These are phyloP conservation scores for Sarcomyxa edulis DNA, from an alignment of 768 basidiomycete species.

Conservation along the genomic window DNA sequence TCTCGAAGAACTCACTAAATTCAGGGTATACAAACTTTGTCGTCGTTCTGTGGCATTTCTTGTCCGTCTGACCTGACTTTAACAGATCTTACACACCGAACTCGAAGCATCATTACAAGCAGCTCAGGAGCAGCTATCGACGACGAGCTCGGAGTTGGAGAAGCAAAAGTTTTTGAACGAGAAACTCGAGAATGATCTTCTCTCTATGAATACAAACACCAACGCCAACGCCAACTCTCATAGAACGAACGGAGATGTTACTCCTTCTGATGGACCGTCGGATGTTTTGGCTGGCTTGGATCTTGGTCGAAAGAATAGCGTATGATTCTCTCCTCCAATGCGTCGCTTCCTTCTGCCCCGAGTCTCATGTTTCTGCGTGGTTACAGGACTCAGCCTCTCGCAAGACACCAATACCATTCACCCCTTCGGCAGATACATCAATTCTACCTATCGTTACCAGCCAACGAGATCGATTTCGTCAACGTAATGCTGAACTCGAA, in stretches of 20 bases:
- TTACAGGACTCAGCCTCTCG: constrained; percentile 32
- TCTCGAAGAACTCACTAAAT: constrained; percentile 87
- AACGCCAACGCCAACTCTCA: no score
- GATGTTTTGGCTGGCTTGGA: constrained; percentile 75
- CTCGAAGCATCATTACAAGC: constrained; percentile 64
- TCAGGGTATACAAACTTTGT: constrained; percentile 53
- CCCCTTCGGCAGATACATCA: constrained; percentile 79
- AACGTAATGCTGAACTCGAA: constrained; percentile 94
- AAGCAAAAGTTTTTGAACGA: constrained; percentile 82
- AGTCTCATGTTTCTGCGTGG: not conserved
- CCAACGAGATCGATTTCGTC: constrained; percentile 95
- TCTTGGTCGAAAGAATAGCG: constrained; percentile 51
- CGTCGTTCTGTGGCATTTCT: not conserved
- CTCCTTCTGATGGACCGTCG: constrained; percentile 21
- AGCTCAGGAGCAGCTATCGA: constrained; percentile 52
- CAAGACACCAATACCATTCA: constrained; percentile 65
- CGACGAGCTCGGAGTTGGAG: constrained; percentile 60
- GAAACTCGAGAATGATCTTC: constrained; percentile 85
- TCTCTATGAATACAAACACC: constrained; percentile 74
- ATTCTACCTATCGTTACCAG: constrained; percentile 98
- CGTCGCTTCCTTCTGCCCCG: not conserved
- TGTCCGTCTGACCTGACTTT: not conserved
- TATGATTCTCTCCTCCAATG: constrained; percentile 18
- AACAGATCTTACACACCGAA: constrained; percentile 77
- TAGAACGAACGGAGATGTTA: constrained; percentile 24